Conservation (phyloP, 768 basidiomycete genomes). For the Russula ochroleuca region DNA sequence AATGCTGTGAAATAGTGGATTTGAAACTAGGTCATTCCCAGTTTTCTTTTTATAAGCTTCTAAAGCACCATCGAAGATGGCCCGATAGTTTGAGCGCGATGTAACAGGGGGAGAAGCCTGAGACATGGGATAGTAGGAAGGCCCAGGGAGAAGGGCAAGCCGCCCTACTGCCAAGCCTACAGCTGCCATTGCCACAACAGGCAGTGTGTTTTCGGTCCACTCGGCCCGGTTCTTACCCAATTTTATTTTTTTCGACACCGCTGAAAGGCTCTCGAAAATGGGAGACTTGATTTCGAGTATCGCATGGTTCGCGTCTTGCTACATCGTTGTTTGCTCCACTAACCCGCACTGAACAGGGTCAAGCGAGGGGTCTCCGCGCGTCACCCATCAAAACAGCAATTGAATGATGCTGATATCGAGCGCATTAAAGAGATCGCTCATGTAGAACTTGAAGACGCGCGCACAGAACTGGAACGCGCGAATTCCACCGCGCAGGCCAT, state of each 20-base stretch:
- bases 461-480: slow-evolving; percentile 75
- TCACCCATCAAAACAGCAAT: slow-evolving; percentile 81
- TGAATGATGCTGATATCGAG: slow-evolving; percentile 86
- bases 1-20: not conserved
- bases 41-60: not conserved
- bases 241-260: not conserved
- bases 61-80: not conserved
- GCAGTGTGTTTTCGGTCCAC: not conserved
- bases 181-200: too few species aligned
- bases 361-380: slow-evolving; percentile 69
- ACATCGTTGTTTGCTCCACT: not conserved
- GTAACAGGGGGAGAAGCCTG: not conserved
- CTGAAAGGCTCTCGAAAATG: slow-evolving; percentile 1
- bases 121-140: not conserved
- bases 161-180: too few species aligned
- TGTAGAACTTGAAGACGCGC: slow-evolving; percentile 88
- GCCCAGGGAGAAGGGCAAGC: too few species aligned
- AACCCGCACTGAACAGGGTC: slow-evolving; percentile 47
- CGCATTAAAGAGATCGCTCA: slow-evolving; percentile 84
- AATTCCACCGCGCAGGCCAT: slow-evolving; percentile 71
- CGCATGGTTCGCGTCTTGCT: slow-evolving; percentile 3
- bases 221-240: not conserved
- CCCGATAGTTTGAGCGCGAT: not conserved
- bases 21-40: not conserved
- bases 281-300: slow-evolving; percentile 22